Evolutionary conservation across 2,329 filamentous ascomycete genomes (phyloP), one percentile per base, ranked within the genome.

Genomic region (Claviceps quebecensis): DNA sequence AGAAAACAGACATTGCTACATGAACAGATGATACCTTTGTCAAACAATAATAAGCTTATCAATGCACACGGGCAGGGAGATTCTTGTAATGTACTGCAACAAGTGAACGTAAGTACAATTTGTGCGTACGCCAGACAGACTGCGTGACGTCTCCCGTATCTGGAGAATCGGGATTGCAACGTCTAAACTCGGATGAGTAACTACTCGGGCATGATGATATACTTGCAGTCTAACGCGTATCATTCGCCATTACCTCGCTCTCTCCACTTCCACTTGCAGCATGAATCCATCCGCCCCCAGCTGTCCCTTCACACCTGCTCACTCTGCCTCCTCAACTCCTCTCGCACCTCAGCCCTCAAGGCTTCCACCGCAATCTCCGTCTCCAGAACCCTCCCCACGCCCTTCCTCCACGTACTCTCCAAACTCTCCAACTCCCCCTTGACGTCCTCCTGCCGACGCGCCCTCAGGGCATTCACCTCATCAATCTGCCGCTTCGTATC

Each of bases 321-420:
- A 45, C 46, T 46, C 53, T 53, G 57, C 23, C 59, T 63, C 63
- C 66, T 73, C 66, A 83, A 75, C 63, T 76, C 75, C 59, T 83
- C 80, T 54, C 88, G 62, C 49, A 88, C 78, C 67, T 86, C 76
- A 58, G 72, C 70, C 62, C 80, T 75, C 59, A 96, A 60, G 47
- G 74, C 76, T 68, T 95, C 87, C 9, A 83, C 84, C 0, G 89
- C 93, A 50, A 91, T 75, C 72, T 96, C 87, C 0, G 87, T 86
- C 76, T 96, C 89, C 40, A 97, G 70, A 46, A 93, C 83, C 54
- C 81, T 77, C 3, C 86, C 85, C 1, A 97, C 79, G 23, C 87
- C 87, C 48, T 73, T 76, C 67, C 78, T 82, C 91, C 91, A 97
- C 3, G 77, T 78, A 54, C 87, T 81, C 61, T 94, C 87, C 38